Evolutionary conservation across 2,329 filamentous ascomycete species (phyloP).

Genomic region (Dothistroma septosporum): DNA sequence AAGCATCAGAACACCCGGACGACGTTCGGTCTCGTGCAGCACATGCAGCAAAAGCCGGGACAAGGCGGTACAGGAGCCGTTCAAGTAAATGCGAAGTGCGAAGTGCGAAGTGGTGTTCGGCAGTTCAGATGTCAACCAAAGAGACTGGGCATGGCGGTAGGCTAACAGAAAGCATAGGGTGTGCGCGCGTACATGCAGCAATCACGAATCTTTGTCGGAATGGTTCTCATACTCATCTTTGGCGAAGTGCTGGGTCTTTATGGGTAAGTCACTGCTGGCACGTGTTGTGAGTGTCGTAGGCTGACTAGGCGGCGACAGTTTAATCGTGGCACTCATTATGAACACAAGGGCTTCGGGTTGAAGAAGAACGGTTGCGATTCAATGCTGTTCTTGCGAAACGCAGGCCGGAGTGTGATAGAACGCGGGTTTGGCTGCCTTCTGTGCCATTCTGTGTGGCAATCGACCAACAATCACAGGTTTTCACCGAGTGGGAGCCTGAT

Average conservation of each 20-base stretch:
- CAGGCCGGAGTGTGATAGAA: background rate
- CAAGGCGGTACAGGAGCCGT: background rate
- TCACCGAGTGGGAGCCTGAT: background rate
- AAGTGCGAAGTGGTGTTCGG: background rate
- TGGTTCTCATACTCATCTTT: slow-evolving; percentile 98
- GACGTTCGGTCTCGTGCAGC: background rate
- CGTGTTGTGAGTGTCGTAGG: background rate
- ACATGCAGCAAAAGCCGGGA: background rate
- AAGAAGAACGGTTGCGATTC: background rate
- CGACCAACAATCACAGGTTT: background rate
- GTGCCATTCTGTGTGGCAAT: background rate
- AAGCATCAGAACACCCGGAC: background rate
- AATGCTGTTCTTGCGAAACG: background rate
- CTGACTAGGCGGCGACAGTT: slow-evolving; percentile 45
- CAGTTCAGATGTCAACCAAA: background rate
- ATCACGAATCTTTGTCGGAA: slow-evolving; percentile 92
- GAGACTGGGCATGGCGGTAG: background rate
- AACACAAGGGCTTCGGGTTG: slow-evolving; percentile 57
- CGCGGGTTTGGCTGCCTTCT: background rate
- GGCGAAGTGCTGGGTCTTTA: slow-evolving; percentile 96
- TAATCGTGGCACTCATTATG: slow-evolving; percentile 89
- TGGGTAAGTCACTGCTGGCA: slow-evolving; percentile 58
- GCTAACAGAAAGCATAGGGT: slow-evolving; percentile 45
- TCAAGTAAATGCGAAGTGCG: background rate
- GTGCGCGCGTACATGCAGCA: slow-evolving; percentile 96